Conservation (phyloP, 2,329 filamentous ascomycete genomes). For the Ambrosiella cleistominuta region DNA sequence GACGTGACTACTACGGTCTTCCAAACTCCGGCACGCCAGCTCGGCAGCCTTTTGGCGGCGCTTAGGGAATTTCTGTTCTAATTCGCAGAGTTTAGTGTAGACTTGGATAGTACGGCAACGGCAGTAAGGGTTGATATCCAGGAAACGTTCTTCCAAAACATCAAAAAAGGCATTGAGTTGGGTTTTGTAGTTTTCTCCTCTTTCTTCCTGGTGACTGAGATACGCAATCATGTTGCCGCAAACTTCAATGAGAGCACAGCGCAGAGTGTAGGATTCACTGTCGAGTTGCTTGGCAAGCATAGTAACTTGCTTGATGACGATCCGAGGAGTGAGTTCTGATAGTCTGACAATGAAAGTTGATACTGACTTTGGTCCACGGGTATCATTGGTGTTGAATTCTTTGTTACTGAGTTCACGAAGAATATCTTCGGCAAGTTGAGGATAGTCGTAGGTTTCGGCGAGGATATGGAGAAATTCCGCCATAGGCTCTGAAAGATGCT, state of each 20-base stretch:
- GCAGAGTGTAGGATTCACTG: conserved; percentile 89
- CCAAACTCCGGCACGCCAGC: conserved; percentile 70
- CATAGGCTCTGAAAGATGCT: conserved; percentile 98
- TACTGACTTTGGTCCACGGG: conserved; percentile 86
- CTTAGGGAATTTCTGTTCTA: conserved; percentile 94
- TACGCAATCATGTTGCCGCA: conserved; percentile 89
- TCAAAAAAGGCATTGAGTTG: conserved; percentile 97
- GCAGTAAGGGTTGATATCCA: conserved; percentile 94
- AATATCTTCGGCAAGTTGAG: conserved; percentile 85
- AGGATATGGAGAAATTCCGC: conserved; percentile 94
- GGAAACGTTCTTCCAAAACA: conserved; percentile 84
- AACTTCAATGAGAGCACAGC: conserved; percentile 88
- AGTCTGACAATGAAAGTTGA: conserved; percentile 86
- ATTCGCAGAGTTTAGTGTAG: conserved; percentile 74
- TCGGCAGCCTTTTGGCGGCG: conserved; percentile 74
- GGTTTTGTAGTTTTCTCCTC: conserved; percentile 79
- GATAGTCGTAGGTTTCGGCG: conserved; percentile 92
- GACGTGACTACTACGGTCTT: conserved; percentile 97
- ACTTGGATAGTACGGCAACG: conserved; percentile 84
- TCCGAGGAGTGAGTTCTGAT: conserved; percentile 74
- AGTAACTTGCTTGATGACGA: conserved; percentile 96
- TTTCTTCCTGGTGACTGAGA: conserved; percentile 78
- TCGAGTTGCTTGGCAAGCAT: conserved; percentile 86
- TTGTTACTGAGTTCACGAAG: conserved; percentile 89
- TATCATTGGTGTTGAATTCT: conserved; percentile 94